Evolutionary conservation across 2,329 filamentous ascomycete species (phyloP).

Genomic region (Fusarium setosum): DNA sequence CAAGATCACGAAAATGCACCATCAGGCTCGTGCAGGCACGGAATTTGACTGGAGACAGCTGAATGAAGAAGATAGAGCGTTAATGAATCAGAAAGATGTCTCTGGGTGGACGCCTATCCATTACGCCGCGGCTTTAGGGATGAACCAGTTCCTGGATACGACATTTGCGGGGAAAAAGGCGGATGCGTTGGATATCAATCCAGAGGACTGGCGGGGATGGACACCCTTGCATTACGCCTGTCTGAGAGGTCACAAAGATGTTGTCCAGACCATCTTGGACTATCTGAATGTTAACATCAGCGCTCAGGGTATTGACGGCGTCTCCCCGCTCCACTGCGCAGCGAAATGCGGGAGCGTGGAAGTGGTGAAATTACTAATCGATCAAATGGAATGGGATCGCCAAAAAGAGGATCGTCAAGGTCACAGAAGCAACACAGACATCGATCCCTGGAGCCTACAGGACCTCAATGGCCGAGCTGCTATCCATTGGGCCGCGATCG

Average conservation of each 20-base stretch:
- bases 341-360: not conserved
- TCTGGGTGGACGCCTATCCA: slow-evolving; percentile 39
- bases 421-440: not conserved
- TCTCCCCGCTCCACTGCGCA: not conserved
- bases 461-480: not conserved
- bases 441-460: not conserved
- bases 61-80: too few species aligned
- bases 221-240: slow-evolving; percentile 42
- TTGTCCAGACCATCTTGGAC: not conserved
- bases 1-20: too few species aligned
- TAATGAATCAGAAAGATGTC: slow-evolving; percentile 24
- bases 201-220: slow-evolving; percentile 23
- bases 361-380: not conserved
- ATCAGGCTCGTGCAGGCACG: too few species aligned
- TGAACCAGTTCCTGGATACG: not conserved
- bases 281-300: not conserved
- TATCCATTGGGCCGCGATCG: not conserved
- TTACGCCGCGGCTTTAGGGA: slow-evolving; percentile 17
- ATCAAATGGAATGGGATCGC: not conserved
- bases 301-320: not conserved
- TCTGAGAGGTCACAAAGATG: not conserved
- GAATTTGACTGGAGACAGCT: not conserved
- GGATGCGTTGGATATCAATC: slow-evolving; percentile 9
- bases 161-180: too few species aligned
- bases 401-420: too few species aligned